Conservation (phyloP, 768 basidiomycete genomes). For the Suillus subalutaceus region DNA sequence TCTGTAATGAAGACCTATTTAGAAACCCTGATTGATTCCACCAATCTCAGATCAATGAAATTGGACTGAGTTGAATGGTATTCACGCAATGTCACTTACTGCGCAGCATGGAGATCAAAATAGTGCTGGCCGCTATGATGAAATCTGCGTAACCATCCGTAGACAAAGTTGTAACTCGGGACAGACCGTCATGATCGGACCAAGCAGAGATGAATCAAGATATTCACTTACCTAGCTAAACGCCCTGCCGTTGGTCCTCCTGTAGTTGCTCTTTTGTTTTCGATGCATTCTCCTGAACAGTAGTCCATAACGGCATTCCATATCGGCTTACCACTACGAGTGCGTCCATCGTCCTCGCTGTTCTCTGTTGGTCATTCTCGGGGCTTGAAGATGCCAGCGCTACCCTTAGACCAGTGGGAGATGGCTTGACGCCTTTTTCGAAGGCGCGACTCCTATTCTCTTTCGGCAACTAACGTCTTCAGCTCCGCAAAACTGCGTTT, state of each 20-base stretch:
- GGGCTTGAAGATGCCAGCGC: neutral
- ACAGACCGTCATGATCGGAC: neutral
- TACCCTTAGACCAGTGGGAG: neutral
- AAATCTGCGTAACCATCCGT: neutral
- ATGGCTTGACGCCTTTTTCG: slow-evolving; percentile 20
- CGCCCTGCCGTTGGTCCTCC: slow-evolving; percentile 14
- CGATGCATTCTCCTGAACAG: slow-evolving; percentile 31
- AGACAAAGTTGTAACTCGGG: neutral
- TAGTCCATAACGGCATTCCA: slow-evolving; percentile 35
- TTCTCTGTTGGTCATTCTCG: slow-evolving; percentile 20
- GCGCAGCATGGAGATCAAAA: neutral
- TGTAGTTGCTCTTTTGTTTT: slow-evolving; percentile 22
- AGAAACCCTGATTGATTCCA: neutral
- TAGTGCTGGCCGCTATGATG: neutral
- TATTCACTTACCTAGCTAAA: neutral
- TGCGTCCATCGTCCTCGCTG: slow-evolving; percentile 26
- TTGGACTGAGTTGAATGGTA: neutral
- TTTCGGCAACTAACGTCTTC: neutral
- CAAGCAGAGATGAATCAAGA: neutral
- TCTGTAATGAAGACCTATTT: neutral
- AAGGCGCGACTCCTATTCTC: slow-evolving; percentile 15
- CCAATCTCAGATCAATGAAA: neutral
- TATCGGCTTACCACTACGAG: slow-evolving; percentile 32
- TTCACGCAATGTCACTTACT: neutral
- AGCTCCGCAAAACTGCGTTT: slow-evolving; percentile 16